These are phyloP conservation scores for Saccharomycopsis hybrid DNA, from an alignment of 1,139 yeast species.

Conservation along the genomic window DNA sequence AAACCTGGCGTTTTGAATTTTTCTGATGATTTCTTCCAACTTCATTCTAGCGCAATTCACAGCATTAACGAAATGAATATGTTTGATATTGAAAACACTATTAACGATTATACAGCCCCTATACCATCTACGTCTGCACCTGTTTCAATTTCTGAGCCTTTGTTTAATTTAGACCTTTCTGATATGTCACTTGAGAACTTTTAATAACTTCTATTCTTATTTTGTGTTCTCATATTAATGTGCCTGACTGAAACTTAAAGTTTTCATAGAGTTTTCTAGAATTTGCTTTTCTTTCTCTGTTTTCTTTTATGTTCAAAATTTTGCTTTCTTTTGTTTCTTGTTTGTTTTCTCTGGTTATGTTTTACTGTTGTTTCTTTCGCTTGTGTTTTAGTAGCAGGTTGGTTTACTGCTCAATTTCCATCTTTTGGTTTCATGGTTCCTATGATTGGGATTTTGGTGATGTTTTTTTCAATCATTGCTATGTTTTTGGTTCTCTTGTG, in stretches of 20 bases:
- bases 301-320: neutral
- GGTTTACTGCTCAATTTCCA: neutral
- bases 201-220: neutral
- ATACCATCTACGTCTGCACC: too few relatives aligned
- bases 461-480: neutral
- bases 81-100: too few relatives aligned
- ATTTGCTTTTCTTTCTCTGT: neutral
- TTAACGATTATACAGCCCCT: too few relatives aligned
- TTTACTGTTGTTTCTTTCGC: neutral
- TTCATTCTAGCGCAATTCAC: neutral
- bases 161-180: neutral
- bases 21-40: conserved; percentile 12
- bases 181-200: neutral
- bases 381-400: neutral
- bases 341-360: neutral
- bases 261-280: neutral
- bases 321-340: neutral
- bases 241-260: too few relatives aligned
- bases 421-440: neutral
- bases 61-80: too few relatives aligned
- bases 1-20: conserved; percentile 11
- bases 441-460: neutral
- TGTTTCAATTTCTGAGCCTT: too few relatives aligned
- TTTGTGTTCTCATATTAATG: neutral
- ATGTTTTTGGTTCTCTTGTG: neutral